A percentile compares a stretch with the other conserved stretches of the same genome.
Evolutionary conservation across 805 yeast genomes (phyloP).

Genomic region (Metschnikowia lochheadii): DNA sequence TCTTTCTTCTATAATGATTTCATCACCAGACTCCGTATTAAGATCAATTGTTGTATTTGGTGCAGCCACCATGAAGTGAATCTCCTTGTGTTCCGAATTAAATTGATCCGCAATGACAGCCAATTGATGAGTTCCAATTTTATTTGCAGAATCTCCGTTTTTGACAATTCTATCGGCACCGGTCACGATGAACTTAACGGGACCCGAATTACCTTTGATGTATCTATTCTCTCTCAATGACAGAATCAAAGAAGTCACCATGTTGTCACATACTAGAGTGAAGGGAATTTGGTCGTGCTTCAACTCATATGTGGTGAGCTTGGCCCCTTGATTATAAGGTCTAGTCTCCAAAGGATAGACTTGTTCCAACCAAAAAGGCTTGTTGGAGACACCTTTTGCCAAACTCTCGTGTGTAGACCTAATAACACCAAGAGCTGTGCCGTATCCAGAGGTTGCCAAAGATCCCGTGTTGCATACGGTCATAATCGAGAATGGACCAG

Average conservation of each 20-base stretch:
- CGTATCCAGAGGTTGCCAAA: constrained; percentile 94
- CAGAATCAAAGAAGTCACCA: constrained; percentile 74
- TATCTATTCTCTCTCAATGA: constrained; percentile 34
- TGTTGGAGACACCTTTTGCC: constrained; percentile 24
- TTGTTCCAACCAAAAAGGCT: constrained; percentile 52
- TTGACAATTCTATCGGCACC: constrained; percentile 94
- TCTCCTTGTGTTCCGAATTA: constrained; percentile 32
- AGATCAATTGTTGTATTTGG: constrained; percentile 88
- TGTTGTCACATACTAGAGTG: constrained; percentile 83
- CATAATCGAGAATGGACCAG: constrained; percentile 71
- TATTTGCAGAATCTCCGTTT: constrained; percentile 95
- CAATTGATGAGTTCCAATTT: constrained; percentile 91
- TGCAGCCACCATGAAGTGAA: constrained; percentile 90
- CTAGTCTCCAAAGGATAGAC: constrained; percentile 91
- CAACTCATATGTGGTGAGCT: constrained; percentile 87
- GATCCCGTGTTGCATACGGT: constrained; percentile 97
- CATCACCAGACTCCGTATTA: constrained; percentile 60
- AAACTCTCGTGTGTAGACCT: constrained; percentile 58
- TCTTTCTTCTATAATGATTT: constrained; percentile 83
- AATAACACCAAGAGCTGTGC: constrained; percentile 92
- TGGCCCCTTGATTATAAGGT: constrained; percentile 95
- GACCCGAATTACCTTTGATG: constrained; percentile 39
- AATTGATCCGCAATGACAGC: constrained; percentile 64
- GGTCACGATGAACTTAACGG: constrained; percentile 83
- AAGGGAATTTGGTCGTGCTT: constrained; percentile 84